phyloP scores from a whole-genome alignment of 768 basidiomycete genomes.

The Chalciporus piperatus region DNA sequence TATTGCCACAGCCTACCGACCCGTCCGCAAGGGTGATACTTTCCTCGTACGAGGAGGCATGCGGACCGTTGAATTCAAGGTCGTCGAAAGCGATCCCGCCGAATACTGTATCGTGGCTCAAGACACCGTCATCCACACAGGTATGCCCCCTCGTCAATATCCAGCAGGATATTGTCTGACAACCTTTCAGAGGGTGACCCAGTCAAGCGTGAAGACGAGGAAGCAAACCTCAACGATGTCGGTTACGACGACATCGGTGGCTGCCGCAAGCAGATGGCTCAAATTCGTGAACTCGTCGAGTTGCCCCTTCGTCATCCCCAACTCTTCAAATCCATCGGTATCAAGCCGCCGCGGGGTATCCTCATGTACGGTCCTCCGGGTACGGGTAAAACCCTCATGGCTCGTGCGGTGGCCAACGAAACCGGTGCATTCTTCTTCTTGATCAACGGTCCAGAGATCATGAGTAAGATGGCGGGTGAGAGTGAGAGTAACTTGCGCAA shows the following conservation, averaged over 20 bases:
- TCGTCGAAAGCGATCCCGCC: slow-evolving; percentile 95
- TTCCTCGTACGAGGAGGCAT: slow-evolving; percentile 99
- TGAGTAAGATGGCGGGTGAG: slow-evolving; percentile 99
- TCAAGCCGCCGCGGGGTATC: slow-evolving; percentile 98
- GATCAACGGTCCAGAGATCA: slow-evolving; percentile 99
- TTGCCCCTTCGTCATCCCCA: slow-evolving; percentile 97
- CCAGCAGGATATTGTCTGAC: slow-evolving; percentile 1
- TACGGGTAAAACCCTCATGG: slow-evolving; percentile 99
- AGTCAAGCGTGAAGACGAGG: slow-evolving; percentile 98
- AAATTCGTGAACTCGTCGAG: slow-evolving; percentile 98
- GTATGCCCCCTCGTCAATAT: slow-evolving; percentile 29
- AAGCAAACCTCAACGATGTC: slow-evolving; percentile 92
- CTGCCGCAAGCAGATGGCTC: slow-evolving; percentile 99
- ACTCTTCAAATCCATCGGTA: slow-evolving; percentile 99
- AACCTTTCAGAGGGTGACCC: slow-evolving; percentile 83
- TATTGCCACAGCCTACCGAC: slow-evolving; percentile 69
- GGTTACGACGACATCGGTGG: slow-evolving; percentile 99
- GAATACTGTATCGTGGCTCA: slow-evolving; percentile 99
- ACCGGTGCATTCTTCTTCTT: slow-evolving; percentile 99
- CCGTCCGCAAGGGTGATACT: slow-evolving; percentile 95
- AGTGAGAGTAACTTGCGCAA: slow-evolving; percentile 96
- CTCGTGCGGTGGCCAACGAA: slow-evolving; percentile 98
- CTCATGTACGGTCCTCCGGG: slow-evolving; percentile 98
- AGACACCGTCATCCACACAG: slow-evolving; percentile 96
- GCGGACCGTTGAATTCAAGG: slow-evolving; percentile 99